Conservation (phyloP, 2,329 filamentous ascomycete species). For the Cordyceps sp. region DNA sequence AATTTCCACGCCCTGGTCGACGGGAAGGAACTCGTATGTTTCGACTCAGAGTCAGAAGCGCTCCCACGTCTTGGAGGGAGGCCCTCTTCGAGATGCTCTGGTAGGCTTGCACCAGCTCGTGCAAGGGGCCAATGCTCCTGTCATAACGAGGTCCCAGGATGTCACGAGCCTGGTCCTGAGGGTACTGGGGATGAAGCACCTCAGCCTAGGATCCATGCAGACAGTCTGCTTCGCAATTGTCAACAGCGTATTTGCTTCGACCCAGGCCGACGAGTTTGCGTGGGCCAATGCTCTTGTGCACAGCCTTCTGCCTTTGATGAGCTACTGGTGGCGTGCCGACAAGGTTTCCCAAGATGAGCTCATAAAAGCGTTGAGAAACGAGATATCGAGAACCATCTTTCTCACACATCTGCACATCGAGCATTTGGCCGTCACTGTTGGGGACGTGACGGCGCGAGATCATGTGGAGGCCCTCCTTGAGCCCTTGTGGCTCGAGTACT, state of each 20-base stretch:
- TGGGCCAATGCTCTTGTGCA: constrained; percentile 43
- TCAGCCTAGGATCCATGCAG: constrained; percentile 46
- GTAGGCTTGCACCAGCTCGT: constrained; percentile 49
- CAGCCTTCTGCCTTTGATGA: constrained; percentile 53
- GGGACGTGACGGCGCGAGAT: constrained; percentile 20
- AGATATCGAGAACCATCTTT: constrained; percentile 59
- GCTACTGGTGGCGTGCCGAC: constrained; percentile 63
- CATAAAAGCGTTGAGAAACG: constrained; percentile 51
- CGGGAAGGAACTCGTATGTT: constrained; percentile 11
- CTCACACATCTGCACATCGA: constrained; percentile 48
- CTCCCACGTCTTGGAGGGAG: constrained; percentile 11
- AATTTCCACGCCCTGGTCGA: constrained; percentile 12
- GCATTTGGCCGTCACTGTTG: constrained; percentile 28
- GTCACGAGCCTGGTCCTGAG: constrained; percentile 40
- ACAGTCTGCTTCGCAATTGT: constrained; percentile 60
- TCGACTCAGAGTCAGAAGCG: constrained; percentile 15
- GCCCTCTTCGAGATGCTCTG: constrained; percentile 24
- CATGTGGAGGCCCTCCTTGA: constrained; percentile 51
- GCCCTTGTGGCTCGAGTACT: constrained; percentile 63
- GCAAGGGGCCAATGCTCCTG: constrained; percentile 49
- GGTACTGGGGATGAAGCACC: constrained; percentile 42
- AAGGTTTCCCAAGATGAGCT: constrained; percentile 42
- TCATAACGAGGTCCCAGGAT: constrained; percentile 35
- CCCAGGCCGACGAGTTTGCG: constrained; percentile 50
- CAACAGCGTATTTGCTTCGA: constrained; percentile 50